Evolutionary conservation across 2,329 filamentous ascomycete species (phyloP).

Genomic region (Fusarium scirpi): DNA sequence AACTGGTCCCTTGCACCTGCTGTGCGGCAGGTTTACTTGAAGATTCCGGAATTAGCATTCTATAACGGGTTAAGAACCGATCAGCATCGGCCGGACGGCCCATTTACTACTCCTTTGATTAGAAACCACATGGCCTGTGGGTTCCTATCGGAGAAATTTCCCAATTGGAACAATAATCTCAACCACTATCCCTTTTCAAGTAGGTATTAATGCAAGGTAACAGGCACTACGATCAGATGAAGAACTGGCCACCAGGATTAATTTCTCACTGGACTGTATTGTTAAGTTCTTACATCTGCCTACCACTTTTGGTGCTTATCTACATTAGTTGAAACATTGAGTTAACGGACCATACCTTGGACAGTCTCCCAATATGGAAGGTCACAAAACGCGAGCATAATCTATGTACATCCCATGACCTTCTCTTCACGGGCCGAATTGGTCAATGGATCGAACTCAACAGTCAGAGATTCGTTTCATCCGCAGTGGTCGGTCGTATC

Average conservation of each 20-base stretch:
- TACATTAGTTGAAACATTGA: neutral
- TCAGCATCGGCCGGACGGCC: neutral
- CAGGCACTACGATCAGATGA: neutral
- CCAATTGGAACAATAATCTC: neutral
- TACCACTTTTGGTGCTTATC: neutral
- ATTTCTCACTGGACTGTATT: accelerated
- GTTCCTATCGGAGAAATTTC: neutral
- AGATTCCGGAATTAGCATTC: neutral
- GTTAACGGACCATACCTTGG: no score
- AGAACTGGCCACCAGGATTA: neutral
- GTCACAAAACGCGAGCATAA: no score
- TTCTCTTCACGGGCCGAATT: no score
- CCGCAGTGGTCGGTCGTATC: no score
- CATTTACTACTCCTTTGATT: neutral
- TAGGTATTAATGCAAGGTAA: neutral
- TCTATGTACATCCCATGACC: no score
- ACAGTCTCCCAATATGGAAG: no score
- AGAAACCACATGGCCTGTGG: neutral
- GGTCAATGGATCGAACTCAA: no score
- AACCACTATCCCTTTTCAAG: neutral
- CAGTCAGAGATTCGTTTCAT: no score
- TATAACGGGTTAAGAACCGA: neutral
- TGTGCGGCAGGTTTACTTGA: neutral
- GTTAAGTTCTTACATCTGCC: neutral
- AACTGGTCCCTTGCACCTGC: no score